phyloP scores from a whole-genome alignment of 2,329 filamentous ascomycete genomes.

The Pseudocercospora ulei region DNA sequence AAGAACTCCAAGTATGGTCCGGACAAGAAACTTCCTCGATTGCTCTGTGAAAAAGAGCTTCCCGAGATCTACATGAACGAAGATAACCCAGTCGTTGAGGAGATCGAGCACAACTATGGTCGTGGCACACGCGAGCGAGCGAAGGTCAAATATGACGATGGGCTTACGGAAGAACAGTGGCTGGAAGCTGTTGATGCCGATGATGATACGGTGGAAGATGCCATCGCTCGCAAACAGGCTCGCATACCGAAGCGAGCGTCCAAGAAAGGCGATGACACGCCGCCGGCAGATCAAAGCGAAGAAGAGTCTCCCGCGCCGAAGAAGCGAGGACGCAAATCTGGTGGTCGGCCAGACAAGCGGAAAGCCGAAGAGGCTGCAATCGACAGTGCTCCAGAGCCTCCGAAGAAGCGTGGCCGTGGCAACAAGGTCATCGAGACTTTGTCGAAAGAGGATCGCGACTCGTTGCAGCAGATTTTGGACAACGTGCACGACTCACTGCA shows the following conservation, averaged over 20 bases:
- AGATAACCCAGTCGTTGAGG: slow-evolving; percentile 68
- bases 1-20: slow-evolving; percentile 62
- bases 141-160: slow-evolving; percentile 90
- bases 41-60: slow-evolving; percentile 78
- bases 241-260: slow-evolving; percentile 67
- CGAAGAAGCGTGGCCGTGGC: slow-evolving; percentile 64
- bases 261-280: slow-evolving; percentile 70
- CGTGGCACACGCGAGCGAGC: slow-evolving; percentile 92
- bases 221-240: slow-evolving; percentile 79
- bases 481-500: slow-evolving; percentile 70
- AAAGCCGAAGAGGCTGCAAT: slow-evolving; percentile 63
- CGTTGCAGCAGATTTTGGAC: slow-evolving; percentile 71
- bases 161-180: slow-evolving; percentile 97
- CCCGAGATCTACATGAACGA: slow-evolving; percentile 91
- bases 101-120: slow-evolving; percentile 66
- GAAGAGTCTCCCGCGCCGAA: slow-evolving; percentile 60
- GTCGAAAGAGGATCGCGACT: slow-evolving; percentile 57
- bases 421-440: slow-evolving; percentile 59
- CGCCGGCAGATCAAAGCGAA: slow-evolving; percentile 69
- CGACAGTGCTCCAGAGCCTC: slow-evolving; percentile 62
- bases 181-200: slow-evolving; percentile 95
- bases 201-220: slow-evolving; percentile 86
- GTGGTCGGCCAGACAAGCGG: slow-evolving; percentile 62
- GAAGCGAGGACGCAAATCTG: slow-evolving; percentile 70
- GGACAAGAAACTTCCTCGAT: slow-evolving; percentile 59